Base-by-base conservation (phyloP, 2,329 filamentous ascomycete genomes). In the Talaromyces sp. region DNA sequence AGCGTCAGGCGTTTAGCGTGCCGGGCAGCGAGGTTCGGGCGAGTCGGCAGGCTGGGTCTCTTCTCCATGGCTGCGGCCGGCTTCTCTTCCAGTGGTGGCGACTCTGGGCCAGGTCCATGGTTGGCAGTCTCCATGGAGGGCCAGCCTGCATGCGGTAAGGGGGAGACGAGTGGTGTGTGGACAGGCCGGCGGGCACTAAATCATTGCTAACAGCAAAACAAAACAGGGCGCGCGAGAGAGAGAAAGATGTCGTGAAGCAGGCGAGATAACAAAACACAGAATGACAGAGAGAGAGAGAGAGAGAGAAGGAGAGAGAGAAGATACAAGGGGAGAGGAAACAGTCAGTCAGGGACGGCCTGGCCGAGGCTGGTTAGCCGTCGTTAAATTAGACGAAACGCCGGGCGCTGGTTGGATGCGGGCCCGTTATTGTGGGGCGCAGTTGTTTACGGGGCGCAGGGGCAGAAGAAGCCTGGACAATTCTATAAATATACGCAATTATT, bases 1-100 rank as follows among this genome's bases (percentile, higher is more conserved):
- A 81, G 67, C 12, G 79, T 80, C 42, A 81, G 64, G 8, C 78
- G 76, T 67, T 81, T 81, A 36, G 73, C 66, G 65, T 80, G 78
- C 56, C 77, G 74, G 64, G 76, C 71, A 30, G 70, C 70, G 31
- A 65, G 63, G 65, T 73, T 68, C 30, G 75, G 70, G 61, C 74
- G 72, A 34, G 57, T 27, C n/a, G 61, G 61, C 10, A 57, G 30
- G 59, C 33, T n/a, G 42, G 33, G 33, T 28, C 12, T 57, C 27
- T 53, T 42, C 50, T 59, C 57, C 18, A 36, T 18, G 18, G 36
- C 30, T 23, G 57, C 56, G 30, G 55, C 51, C 44, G 44, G 44
- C 44, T 27, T 27, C 44, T 47, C n/a, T 14, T 34, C 16, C 18
- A n/a, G 33, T 23, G 53, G 53, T 30, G 56, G 61, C 50, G 30